A percentile compares a stretch with the other conserved stretches of the same genome.
Conservation (phyloP, 2,329 filamentous ascomycete genomes). For the Sarocladiaceae sp. region DNA sequence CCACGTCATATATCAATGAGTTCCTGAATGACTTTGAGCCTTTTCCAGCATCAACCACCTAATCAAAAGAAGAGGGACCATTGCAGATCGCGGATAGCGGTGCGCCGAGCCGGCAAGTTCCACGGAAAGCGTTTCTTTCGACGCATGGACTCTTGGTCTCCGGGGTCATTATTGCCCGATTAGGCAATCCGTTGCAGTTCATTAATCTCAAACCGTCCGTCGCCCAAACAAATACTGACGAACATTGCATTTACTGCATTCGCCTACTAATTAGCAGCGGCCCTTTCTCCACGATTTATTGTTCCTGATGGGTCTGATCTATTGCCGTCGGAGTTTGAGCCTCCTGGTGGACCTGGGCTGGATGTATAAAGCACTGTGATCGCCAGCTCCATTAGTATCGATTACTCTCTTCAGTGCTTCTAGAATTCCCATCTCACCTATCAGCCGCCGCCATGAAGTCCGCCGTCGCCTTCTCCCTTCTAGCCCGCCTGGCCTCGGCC, state of each 20-base stretch:
- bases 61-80: not conserved
- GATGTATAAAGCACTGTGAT: too few species aligned
- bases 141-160: slow-evolving; percentile 1
- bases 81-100: not conserved
- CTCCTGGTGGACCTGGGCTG: too few species aligned
- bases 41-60: too few species aligned
- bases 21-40: not conserved
- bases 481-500: slow-evolving; percentile 7
- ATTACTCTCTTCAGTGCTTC: too few species aligned
- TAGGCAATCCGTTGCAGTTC: not conserved
- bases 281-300: too few species aligned
- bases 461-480: slow-evolving; percentile 3
- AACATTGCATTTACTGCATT: not conserved
- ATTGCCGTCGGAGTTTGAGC: too few species aligned
- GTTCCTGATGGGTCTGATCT: too few species aligned
- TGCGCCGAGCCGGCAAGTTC: slow-evolving; percentile 6
- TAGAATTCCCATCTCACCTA: too few species aligned
- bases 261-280: not conserved
- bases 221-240: not conserved
- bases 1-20: not conserved
- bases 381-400: too few species aligned
- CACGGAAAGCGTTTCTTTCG: not conserved
- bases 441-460: slow-evolving; percentile 12
- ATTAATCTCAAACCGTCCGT: slow-evolving; percentile 3
- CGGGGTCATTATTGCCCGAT: not conserved